Evolutionary conservation across 306 rosid genomes (phyloP).

Genomic region (Mucuna pruriens): DNA sequence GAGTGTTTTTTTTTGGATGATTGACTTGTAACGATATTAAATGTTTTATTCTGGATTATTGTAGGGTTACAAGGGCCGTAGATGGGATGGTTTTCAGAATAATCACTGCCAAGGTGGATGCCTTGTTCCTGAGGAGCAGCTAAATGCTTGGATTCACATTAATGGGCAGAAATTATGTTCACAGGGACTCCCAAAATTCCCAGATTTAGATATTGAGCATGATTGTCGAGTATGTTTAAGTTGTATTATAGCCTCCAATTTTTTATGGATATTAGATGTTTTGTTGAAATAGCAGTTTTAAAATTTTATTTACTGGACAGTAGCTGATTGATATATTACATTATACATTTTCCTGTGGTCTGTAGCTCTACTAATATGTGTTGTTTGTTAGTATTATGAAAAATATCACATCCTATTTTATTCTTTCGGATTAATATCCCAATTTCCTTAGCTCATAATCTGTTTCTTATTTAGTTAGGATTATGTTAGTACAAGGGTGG

Average conservation of each 20-base stretch:
- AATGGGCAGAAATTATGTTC: slow-evolving; percentile 56
- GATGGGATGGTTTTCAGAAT: slow-evolving; percentile 57
- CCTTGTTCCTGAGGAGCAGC: slow-evolving; percentile 74
- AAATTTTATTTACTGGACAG: background rate
- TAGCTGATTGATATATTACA: slow-evolving; percentile 2
- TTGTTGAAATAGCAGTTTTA: background rate
- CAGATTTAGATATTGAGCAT: slow-evolving; percentile 52
- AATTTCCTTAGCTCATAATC: background rate
- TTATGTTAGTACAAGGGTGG: background rate
- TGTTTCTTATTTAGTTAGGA: background rate
- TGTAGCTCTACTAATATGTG: background rate
- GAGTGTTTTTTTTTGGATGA: background rate
- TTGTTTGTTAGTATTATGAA: background rate
- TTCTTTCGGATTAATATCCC: background rate
- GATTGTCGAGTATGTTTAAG: slow-evolving; percentile 68
- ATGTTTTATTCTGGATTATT: slow-evolving; percentile 18
- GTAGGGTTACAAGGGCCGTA: slow-evolving; percentile 73
- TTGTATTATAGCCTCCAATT: slow-evolving; percentile 13
- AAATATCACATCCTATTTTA: background rate
- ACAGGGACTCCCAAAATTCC: slow-evolving; percentile 50
- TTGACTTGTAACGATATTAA: background rate
- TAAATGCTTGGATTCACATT: slow-evolving; percentile 76
- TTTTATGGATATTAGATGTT: slow-evolving; percentile 2
- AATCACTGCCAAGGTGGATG: slow-evolving; percentile 43
- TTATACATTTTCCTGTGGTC: background rate